Conservation (phyloP, 352 stramenopile genomes). For the Elongisporangium undulatum region DNA sequence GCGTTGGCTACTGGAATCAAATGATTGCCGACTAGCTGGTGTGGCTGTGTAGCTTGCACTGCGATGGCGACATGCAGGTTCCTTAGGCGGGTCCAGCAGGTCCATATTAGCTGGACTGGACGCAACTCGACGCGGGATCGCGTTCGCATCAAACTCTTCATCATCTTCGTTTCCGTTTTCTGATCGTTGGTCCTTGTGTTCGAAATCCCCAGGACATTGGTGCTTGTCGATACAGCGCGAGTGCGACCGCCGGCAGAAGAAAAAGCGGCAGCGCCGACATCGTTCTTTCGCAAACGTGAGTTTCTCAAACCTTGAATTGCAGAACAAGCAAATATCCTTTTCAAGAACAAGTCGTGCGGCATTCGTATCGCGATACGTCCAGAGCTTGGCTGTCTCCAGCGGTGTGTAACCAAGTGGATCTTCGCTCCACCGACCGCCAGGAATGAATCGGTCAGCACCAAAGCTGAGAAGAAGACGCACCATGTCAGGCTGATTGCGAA, state of each 20-base stretch:
- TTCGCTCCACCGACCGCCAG: slow-evolving; percentile 33
- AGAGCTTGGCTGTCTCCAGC: slow-evolving; percentile 50
- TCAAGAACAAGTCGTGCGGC: slow-evolving; percentile 63
- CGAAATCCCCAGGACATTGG: slow-evolving; percentile 42
- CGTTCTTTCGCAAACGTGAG: slow-evolving; percentile 46
- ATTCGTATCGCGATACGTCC: slow-evolving; percentile 63
- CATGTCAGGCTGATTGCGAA: slow-evolving; percentile 75
- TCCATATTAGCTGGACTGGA: background rate
- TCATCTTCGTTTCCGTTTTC: slow-evolving; percentile 5
- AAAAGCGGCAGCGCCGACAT: slow-evolving; percentile 50
- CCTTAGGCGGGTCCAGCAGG: background rate
- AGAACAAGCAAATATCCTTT: slow-evolving; percentile 73
- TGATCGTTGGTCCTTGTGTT: background rate
- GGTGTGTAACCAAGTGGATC: slow-evolving; percentile 35
- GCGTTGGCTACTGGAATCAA: background rate
- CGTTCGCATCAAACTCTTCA: background rate
- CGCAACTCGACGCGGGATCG: background rate
- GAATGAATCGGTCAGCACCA: slow-evolving; percentile 28
- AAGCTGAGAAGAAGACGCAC: slow-evolving; percentile 57
- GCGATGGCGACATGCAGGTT: background rate
- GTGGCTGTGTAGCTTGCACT: background rate
- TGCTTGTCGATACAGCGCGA: slow-evolving; percentile 59
- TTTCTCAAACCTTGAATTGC: slow-evolving; percentile 68
- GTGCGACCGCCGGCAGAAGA: slow-evolving; percentile 42
- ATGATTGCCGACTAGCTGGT: background rate